Percentiles rank a stretch among this genome's conserved stretches.
These are phyloP conservation scores for Chaetomium globosum DNA, from an alignment of 2,329 filamentous ascomycete species.

Conservation along the genomic window DNA sequence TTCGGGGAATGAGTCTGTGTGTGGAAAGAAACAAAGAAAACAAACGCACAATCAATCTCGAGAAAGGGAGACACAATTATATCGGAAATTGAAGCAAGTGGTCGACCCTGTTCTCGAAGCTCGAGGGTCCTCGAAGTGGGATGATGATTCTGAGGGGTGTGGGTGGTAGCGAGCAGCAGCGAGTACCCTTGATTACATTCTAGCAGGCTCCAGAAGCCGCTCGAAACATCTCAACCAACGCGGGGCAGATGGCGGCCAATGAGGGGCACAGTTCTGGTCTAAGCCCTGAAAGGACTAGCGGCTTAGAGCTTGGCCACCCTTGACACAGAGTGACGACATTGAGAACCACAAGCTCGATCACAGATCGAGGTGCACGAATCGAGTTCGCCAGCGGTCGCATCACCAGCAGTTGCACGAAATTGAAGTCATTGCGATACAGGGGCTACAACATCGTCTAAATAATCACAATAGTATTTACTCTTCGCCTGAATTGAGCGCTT, in stretches of 20 bases:
- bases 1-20: constrained; percentile 11
- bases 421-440: neutral
- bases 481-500: neutral
- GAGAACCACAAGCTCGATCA: neutral
- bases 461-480: too few species aligned
- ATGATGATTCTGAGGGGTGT: constrained; percentile 7
- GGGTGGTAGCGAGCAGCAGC: constrained; percentile 17
- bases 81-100: constrained; percentile 4
- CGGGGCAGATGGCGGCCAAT: constrained; percentile 28
- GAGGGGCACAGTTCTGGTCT: constrained; percentile 13
- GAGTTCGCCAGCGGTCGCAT: neutral
- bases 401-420: neutral
- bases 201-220: constrained; percentile 31
- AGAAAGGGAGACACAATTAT: constrained; percentile 11
- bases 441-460: neutral
- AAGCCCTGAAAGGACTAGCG: constrained; percentile 15
- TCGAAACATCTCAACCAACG: constrained; percentile 32
- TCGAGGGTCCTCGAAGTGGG: constrained; percentile 19
- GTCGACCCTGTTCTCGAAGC: neutral
- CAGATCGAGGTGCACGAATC: neutral
- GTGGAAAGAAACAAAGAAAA: constrained; percentile 16
- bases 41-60: neutral
- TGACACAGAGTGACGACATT: constrained; percentile 5
- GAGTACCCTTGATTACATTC: constrained; percentile 20
- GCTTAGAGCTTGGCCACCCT: constrained; percentile 10